Percentiles rank a stretch among this genome's conserved stretches.
phyloP scores from a whole-genome alignment of 129 eudicot species.

The Flaveria ramosissima region DNA sequence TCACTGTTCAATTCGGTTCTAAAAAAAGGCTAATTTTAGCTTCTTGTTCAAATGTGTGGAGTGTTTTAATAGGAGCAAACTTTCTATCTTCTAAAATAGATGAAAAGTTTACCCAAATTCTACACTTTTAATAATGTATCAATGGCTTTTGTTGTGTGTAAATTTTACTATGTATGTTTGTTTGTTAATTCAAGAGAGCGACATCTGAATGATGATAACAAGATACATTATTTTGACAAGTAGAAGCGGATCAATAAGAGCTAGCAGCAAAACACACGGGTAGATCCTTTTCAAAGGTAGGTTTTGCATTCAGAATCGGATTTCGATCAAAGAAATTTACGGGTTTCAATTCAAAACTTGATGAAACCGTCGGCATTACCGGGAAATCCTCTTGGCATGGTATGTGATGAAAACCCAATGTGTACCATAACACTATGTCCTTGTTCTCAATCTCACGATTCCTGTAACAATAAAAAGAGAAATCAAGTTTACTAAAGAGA shows the following conservation, averaged over 20 bases:
- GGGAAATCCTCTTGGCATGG: constrained; percentile 69
- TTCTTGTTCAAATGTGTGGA: no score
- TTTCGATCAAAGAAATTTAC: constrained; percentile 69
- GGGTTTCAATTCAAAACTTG: constrained; percentile 65
- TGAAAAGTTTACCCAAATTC: no score
- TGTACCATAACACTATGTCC: constrained; percentile 65
- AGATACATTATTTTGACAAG: no score
- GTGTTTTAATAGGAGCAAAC: no score
- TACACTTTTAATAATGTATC: no score
- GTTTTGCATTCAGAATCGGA: constrained; percentile 40
- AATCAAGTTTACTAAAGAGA: neutral
- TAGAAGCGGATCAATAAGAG: constrained; percentile 13
- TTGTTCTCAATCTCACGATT: constrained; percentile 53
- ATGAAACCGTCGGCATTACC: constrained; percentile 58
- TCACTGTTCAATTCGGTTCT: no score
- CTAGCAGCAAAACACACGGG: constrained; percentile 31
- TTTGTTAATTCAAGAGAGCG: no score
- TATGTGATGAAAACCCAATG: constrained; percentile 66
- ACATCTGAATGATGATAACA: no score
- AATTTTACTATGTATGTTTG: no score
- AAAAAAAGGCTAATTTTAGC: no score
- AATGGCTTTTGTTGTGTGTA: no score
- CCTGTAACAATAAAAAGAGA: constrained; percentile 31
- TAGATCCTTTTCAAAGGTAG: constrained; percentile 34
- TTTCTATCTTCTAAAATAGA: no score